phyloP scores from a whole-genome alignment of 495 filamentous ascomycete genomes.

The Aspergillus biplanus region DNA sequence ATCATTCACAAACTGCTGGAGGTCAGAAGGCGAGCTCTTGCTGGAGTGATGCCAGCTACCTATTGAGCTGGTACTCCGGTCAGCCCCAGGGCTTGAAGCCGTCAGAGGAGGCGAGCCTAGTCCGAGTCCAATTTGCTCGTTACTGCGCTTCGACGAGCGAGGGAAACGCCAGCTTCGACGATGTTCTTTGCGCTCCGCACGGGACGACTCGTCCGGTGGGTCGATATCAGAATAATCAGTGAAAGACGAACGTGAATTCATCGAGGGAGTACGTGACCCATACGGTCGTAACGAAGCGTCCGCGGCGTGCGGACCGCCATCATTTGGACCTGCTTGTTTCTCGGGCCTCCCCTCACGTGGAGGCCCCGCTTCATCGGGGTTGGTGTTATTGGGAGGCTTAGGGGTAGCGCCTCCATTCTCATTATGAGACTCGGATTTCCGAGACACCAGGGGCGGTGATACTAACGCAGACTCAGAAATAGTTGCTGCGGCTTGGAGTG shows the following conservation, averaged over 20 bases:
- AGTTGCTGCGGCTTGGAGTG: conserved; percentile 55
- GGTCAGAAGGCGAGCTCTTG: conserved; percentile 32
- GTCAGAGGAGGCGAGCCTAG: conserved; percentile 55
- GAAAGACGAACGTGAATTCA: conserved; percentile 72
- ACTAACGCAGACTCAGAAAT: conserved; percentile 29
- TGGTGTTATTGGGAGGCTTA: conserved; percentile 32
- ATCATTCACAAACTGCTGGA: conserved; percentile 39
- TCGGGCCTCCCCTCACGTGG: conserved; percentile 28
- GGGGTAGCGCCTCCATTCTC: conserved; percentile 41
- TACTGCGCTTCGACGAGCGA: conserved; percentile 54
- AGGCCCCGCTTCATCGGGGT: conserved; percentile 27
- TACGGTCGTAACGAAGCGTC: conserved; percentile 64
- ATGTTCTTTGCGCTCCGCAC: conserved; percentile 65
- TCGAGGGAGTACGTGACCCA: conserved; percentile 67
- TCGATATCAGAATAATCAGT: conserved; percentile 80
- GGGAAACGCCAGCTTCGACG: conserved; percentile 74
- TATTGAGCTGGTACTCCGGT: conserved; percentile 69
- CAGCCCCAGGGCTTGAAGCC: conserved; percentile 65
- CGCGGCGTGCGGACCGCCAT: conserved; percentile 29
- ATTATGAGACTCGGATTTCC: conserved; percentile 21
- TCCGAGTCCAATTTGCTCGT: conserved; percentile 52
- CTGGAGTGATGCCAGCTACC: conserved; percentile 56
- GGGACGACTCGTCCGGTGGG: conserved; percentile 61
- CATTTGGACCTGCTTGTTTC: conserved; percentile 23
- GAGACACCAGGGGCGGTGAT: conserved; percentile 22